Conservation (phyloP, 257 asterid species). For the Lycium ferocissimum region DNA sequence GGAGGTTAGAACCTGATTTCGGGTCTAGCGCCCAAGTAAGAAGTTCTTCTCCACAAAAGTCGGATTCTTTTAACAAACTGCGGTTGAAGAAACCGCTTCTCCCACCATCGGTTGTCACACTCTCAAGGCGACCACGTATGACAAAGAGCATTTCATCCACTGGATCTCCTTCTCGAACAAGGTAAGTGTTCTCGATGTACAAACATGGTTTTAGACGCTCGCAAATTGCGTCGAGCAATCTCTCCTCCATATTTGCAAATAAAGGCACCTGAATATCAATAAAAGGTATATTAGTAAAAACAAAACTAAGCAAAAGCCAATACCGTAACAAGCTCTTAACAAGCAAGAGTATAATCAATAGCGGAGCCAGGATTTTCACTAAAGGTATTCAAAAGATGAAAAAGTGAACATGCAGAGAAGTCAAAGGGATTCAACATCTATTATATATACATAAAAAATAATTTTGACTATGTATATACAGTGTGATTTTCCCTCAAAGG, state of each 20-base stretch:
- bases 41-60: slow-evolving; percentile 40
- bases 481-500: too few species aligned
- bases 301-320: not conserved
- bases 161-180: slow-evolving; percentile 43
- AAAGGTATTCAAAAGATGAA: too few species aligned
- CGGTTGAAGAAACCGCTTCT: slow-evolving; percentile 40
- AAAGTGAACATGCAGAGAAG: too few species aligned
- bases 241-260: slow-evolving; percentile 96
- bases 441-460: too few species aligned
- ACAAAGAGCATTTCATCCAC: slow-evolving; percentile 43
- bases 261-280: slow-evolving; percentile 76
- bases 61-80: slow-evolving; percentile 27
- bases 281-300: not conserved
- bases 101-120: slow-evolving; percentile 39
- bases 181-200: slow-evolving; percentile 36
- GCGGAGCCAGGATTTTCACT: too few species aligned
- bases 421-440: too few species aligned
- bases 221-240: slow-evolving; percentile 90
- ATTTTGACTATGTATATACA: too few species aligned
- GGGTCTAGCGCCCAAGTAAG: slow-evolving; percentile 39
- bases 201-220: slow-evolving; percentile 94
- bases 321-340: not conserved
- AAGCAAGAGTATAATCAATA: not conserved
- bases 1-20: slow-evolving; percentile 31
- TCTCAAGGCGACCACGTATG: slow-evolving; percentile 40